phyloP scores from a whole-genome alignment of 106 monocot genomes.

The Phalaenopsis aphrodite region DNA sequence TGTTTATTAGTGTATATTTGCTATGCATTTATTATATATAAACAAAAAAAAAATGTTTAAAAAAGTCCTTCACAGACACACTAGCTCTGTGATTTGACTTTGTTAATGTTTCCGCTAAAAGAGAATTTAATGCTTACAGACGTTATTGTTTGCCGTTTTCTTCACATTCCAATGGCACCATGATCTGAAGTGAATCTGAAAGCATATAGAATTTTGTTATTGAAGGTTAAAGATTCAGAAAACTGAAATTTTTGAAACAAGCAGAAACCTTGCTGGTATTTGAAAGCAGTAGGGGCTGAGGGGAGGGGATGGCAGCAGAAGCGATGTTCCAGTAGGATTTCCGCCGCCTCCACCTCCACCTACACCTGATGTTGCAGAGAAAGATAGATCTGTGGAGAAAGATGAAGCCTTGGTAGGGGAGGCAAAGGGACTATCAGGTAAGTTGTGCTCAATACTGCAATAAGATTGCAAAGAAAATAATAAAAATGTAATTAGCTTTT shows the following conservation, averaged over 20 bases:
- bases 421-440: constrained; percentile 57
- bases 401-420: constrained; percentile 36
- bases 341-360: not conserved
- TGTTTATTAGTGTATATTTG: not conserved
- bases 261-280: not conserved
- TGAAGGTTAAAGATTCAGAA: not conserved
- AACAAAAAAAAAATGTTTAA: not conserved
- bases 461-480: not conserved
- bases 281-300: constrained; percentile 5
- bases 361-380: not conserved
- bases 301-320: not conserved
- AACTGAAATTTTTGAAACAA: not conserved
- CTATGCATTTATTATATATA: too few species aligned
- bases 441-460: constrained; percentile 34
- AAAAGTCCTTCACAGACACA: not conserved
- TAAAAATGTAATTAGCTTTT: not conserved
- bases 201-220: not conserved
- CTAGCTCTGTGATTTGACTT: too few species aligned
- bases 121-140: not conserved
- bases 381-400: constrained; percentile 2
- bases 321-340: not conserved
- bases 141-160: not conserved
- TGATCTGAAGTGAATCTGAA: constrained; percentile 2
- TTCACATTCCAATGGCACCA: constrained; percentile 10
- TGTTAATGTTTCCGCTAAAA: not conserved